Evolutionary conservation across 257 asterid genomes (phyloP), one percentile per base, ranked within the genome.

Genomic region (Marsdenia floribunda): DNA sequence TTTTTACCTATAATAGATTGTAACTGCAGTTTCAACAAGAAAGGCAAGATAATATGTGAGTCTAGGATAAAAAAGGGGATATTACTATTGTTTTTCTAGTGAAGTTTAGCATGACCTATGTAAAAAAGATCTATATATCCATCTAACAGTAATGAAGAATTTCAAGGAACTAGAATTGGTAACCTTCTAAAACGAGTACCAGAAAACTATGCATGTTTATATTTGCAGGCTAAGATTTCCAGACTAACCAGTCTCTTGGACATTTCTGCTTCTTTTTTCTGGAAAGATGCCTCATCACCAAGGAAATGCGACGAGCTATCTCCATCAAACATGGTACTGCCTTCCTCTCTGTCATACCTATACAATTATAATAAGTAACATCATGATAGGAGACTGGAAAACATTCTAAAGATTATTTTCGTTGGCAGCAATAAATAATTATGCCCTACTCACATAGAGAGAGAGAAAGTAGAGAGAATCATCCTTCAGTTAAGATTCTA

Each of bases 341-440:
- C 97, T 92, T 95, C 99, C 84, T 95, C 98, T 80, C 86, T 86
- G 72, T 92, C 98, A 78, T 95, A 95, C 99, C 99, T 95, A 74
- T 59, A 78, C 69, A 80, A 83, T 53, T 65, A 75, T n/a, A 80
- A 37, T 37, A 3, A 38, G n/a, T 66, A 37, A 77, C 50, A 69
- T 29, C 33, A 60, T 54, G 68, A 72, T 78, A 76, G 38, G 53
- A 58, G 71, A 38, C 2, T 7, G 64, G 81, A 86, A 89, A 86
- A 9, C 24, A 3, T 59, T 35, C 16, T 33, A 63, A 26, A 0
- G 37, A 37, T 47, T 35, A n/a, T 22, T 12, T 33, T 40, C 3
- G 6, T 40, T 33, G 40, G 60, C 42, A 11, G 22, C 19, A 38
- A 40, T n/a, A 42, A 29, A 1, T 42, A 42, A 16, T 68, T 47